Percentiles rank a stretch among this genome's conserved stretches.
phyloP scores from a whole-genome alignment of 2,329 filamentous ascomycete genomes.

The Colletotrichum simmondsii region DNA sequence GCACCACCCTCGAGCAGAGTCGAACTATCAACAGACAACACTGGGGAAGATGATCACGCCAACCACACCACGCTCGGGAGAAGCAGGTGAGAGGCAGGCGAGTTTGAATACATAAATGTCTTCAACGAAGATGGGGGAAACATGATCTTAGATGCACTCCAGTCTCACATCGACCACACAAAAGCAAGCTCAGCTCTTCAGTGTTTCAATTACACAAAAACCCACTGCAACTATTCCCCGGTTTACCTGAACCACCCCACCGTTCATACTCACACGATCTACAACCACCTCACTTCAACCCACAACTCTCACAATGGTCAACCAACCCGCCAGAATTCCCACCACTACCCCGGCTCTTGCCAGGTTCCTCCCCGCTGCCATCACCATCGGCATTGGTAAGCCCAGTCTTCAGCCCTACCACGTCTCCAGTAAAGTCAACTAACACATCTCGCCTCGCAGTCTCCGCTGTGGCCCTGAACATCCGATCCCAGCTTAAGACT shows the following conservation, averaged over 20 bases:
- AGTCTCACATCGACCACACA: constrained; percentile 28
- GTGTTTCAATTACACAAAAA: constrained; percentile 3
- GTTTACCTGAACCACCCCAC: not conserved
- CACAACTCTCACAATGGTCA: constrained; percentile 26
- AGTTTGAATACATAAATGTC: constrained; percentile 21
- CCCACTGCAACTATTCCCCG: not conserved
- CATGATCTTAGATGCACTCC: constrained; percentile 20
- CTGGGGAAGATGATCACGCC: not conserved
- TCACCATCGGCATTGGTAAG: constrained; percentile 28
- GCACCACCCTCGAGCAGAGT: constrained; percentile 28
- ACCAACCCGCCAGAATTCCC: constrained; percentile 27
- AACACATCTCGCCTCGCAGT: not conserved
- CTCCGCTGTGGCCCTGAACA: constrained; percentile 44
- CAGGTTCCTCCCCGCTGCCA: constrained; percentile 24
- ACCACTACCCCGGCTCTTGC: constrained; percentile 20
- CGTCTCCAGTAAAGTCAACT: not conserved
- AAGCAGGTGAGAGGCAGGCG: constrained; percentile 21
- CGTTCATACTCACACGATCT: not conserved
- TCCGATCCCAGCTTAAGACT: constrained; percentile 44
- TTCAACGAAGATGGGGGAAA: not conserved
- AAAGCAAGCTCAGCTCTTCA: constrained; percentile 10
- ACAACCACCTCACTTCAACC: not conserved
- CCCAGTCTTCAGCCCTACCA: too few relatives aligned
- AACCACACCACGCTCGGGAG: constrained; percentile 24
- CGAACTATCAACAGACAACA: constrained; percentile 20